A percentile compares a stretch with the other conserved stretches of the same genome.
Conservation (phyloP, 768 basidiomycete genomes). For the Holtermannia corniformis region DNA sequence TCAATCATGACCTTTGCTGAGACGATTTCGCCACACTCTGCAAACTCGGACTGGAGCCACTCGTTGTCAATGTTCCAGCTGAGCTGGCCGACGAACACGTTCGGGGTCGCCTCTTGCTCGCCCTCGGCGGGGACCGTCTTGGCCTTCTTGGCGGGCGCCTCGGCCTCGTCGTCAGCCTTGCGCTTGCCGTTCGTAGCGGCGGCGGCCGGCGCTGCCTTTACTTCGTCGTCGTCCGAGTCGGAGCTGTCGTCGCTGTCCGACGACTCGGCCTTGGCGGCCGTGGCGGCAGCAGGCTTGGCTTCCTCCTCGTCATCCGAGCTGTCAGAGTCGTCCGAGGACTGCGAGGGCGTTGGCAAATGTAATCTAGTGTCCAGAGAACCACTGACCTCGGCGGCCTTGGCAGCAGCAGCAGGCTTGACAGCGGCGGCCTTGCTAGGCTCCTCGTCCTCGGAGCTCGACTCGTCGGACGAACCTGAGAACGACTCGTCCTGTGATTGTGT, state of each 20-base stretch:
- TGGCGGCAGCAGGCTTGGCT: constrained; percentile 25
- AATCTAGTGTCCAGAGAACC: not conserved
- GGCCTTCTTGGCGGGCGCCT: constrained; percentile 65
- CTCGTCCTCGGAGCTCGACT: constrained; percentile 41
- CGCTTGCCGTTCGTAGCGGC: constrained; percentile 54
- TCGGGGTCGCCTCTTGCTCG: constrained; percentile 50
- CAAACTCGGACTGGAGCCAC: constrained; percentile 84
- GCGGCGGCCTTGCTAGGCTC: constrained; percentile 54
- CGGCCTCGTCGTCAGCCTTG: constrained; percentile 60
- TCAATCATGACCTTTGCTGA: constrained; percentile 70
- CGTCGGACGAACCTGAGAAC: constrained; percentile 6
- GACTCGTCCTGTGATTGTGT: constrained; percentile 14
- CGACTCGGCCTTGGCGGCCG: constrained; percentile 39
- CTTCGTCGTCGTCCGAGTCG: constrained; percentile 46
- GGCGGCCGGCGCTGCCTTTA: constrained; percentile 17
- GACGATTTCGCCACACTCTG: constrained; percentile 74
- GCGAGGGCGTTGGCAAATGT: no score
- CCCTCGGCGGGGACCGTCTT: constrained; percentile 51
- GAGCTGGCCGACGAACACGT: constrained; percentile 82
- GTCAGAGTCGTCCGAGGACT: constrained; percentile 15
- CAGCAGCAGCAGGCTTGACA: constrained; percentile 40
- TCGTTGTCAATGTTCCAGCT: constrained; percentile 98
- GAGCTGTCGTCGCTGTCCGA: constrained; percentile 24
- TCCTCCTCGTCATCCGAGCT: constrained; percentile 33
- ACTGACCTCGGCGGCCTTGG: constrained; percentile 38